These are phyloP conservation scores for Cyclostephanos tholiformis DNA, from an alignment of 108 stramenopile species.

Conservation along the genomic window DNA sequence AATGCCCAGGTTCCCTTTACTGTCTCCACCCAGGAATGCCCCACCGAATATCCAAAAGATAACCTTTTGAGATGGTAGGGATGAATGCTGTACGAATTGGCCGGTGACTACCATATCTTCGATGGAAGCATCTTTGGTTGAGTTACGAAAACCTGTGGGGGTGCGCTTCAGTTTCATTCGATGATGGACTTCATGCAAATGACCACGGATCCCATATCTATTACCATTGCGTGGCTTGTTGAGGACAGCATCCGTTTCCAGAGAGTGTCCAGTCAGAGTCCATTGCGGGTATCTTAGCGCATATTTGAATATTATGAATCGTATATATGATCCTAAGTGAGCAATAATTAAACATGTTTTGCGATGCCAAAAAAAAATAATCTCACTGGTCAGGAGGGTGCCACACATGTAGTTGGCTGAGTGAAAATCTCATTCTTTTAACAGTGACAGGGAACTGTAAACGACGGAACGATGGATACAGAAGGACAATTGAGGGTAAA, in stretches of 20 bases:
- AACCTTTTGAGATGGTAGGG: constrained; percentile 51
- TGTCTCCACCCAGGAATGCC: constrained; percentile 75
- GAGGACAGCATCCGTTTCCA: neutral
- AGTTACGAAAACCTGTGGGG: constrained; percentile 23
- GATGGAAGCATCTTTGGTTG: constrained; percentile 2
- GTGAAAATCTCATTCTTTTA: constrained; percentile 64
- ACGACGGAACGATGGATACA: neutral
- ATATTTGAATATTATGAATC: neutral
- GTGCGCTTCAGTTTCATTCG: constrained; percentile 40
- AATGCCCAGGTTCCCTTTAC: constrained; percentile 60
- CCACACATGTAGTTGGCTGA: constrained; percentile 71
- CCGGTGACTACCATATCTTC: constrained; percentile 57
- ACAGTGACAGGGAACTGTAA: constrained; percentile 60
- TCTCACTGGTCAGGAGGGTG: constrained; percentile 33
- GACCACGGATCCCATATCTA: constrained; percentile 39
- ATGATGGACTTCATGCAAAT: constrained; percentile 46
- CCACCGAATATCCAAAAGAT: constrained; percentile 85
- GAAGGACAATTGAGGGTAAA: neutral
- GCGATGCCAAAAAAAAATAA: neutral
- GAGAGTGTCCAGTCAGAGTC: constrained; percentile 28
- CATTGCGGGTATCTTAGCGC: constrained; percentile 31
- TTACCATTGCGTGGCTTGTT: constrained; percentile 40
- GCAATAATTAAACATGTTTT: neutral
- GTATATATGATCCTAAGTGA: constrained; percentile 3
- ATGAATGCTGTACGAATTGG: constrained; percentile 54